These are phyloP conservation scores for Solanum aculeatissimum DNA, from an alignment of 305 asterid species.

Conservation along the genomic window DNA sequence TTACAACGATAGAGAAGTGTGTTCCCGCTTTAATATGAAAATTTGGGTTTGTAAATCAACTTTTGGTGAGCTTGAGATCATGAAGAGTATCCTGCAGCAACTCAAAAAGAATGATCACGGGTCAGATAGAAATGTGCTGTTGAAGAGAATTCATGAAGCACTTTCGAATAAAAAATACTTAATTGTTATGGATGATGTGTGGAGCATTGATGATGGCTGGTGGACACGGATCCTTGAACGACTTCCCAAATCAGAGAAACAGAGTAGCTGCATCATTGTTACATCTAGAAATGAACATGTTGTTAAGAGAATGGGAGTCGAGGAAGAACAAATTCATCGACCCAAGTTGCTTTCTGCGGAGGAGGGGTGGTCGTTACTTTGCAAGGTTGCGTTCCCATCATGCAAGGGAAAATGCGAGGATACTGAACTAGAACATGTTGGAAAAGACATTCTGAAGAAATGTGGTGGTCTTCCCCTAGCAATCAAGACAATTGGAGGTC, in stretches of 20 bases:
- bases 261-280: slow-evolving; percentile 5
- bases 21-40: neutral
- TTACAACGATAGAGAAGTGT: neutral
- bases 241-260: neutral
- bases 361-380: slow-evolving; percentile 4
- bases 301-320: slow-evolving; percentile 4
- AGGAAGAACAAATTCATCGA: neutral
- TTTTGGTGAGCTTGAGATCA: slow-evolving; percentile 2
- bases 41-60: slow-evolving; percentile 13
- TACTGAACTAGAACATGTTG: neutral
- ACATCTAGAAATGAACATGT: slow-evolving; percentile 5
- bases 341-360: neutral
- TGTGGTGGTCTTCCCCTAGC: slow-evolving; percentile 18
- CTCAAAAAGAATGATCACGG: neutral
- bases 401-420: neutral
- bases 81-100: slow-evolving; percentile 8
- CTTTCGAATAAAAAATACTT: neutral
- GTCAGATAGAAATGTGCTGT: neutral
- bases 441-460: slow-evolving; percentile 5
- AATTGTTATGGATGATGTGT: slow-evolving; percentile 18
- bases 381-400: slow-evolving; percentile 1
- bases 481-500: slow-evolving; percentile 16
- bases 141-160: neutral
- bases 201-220: slow-evolving; percentile 10
- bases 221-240: neutral